Evolutionary conservation across 306 rosid species (phyloP).

Genomic region (Trifolium subterraneum): DNA sequence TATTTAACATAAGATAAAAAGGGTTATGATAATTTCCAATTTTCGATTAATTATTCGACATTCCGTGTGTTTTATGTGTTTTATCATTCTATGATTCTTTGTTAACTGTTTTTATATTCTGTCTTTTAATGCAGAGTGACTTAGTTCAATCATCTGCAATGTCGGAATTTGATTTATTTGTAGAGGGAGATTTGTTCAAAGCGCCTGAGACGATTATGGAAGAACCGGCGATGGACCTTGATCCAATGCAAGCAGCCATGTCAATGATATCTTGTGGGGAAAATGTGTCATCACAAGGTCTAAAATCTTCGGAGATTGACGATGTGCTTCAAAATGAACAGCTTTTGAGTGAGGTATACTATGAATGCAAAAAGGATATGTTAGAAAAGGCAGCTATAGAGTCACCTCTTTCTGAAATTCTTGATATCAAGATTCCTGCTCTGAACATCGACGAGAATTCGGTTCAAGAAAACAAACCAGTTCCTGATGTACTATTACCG

Average conservation of each 20-base stretch:
- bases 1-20: not conserved
- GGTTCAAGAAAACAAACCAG: conserved; percentile 57
- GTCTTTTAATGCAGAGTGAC: conserved; percentile 57
- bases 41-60: not conserved
- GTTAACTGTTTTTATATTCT: conserved; percentile 19
- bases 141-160: conserved; percentile 61
- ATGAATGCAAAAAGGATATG: conserved; percentile 79
- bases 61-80: not conserved
- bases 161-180: conserved; percentile 77
- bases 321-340: conserved; percentile 80
- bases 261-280: conserved; percentile 86
- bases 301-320: conserved; percentile 70
- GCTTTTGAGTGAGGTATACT: conserved; percentile 79
- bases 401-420: conserved; percentile 58
- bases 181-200: conserved; percentile 89
- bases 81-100: not conserved
- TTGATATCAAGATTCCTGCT: conserved; percentile 69
- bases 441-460: conserved; percentile 52
- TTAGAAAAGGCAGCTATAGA: conserved; percentile 69
- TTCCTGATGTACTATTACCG: conserved; percentile 55
- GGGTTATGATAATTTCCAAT: not conserved
- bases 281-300: conserved; percentile 65
- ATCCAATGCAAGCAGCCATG: conserved; percentile 70
- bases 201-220: conserved; percentile 87
- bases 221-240: conserved; percentile 60